A percentile compares a stretch with the other conserved stretches of the same genome.
These are phyloP conservation scores for Rauvolfia tetraphylla DNA, from an alignment of 257 asterid genomes.

Conservation along the genomic window DNA sequence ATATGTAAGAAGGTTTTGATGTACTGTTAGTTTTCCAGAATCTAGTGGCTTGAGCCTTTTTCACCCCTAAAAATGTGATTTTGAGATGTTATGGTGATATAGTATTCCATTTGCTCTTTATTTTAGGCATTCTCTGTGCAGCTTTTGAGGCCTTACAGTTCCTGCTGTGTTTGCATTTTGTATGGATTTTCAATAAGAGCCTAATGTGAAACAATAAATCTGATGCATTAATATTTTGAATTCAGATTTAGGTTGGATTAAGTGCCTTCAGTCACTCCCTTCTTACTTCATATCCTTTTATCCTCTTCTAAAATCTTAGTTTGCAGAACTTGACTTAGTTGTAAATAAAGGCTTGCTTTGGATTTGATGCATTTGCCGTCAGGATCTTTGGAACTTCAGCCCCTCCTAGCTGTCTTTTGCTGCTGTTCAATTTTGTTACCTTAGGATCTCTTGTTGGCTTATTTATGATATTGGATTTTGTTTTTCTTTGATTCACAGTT, in stretches of 20 bases:
- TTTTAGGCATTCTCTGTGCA: neutral
- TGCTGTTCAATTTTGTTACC: neutral
- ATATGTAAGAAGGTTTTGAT: neutral
- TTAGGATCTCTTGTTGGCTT: neutral
- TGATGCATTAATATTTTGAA: neutral
- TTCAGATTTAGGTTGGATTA: neutral
- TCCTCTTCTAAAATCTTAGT: neutral
- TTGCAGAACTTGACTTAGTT: neutral
- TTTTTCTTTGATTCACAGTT: neutral
- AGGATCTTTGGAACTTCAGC: slow-evolving; percentile 3
- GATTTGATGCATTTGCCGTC: neutral
- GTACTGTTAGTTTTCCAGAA: neutral
- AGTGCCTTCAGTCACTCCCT: neutral
- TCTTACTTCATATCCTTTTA: neutral
- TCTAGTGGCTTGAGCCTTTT: neutral
- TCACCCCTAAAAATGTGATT: neutral
- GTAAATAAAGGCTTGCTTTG: neutral
- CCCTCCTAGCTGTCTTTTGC: neutral
- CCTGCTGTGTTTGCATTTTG: neutral
- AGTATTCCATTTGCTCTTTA: neutral
- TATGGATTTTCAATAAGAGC: neutral
- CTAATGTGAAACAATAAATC: neutral
- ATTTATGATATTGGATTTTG: neutral
- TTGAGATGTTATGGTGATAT: neutral
- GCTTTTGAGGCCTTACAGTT: neutral